These are phyloP conservation scores for Uromyces viciae-fabae DNA, from an alignment of 1,284 basidiomycete species.

Conservation along the genomic window DNA sequence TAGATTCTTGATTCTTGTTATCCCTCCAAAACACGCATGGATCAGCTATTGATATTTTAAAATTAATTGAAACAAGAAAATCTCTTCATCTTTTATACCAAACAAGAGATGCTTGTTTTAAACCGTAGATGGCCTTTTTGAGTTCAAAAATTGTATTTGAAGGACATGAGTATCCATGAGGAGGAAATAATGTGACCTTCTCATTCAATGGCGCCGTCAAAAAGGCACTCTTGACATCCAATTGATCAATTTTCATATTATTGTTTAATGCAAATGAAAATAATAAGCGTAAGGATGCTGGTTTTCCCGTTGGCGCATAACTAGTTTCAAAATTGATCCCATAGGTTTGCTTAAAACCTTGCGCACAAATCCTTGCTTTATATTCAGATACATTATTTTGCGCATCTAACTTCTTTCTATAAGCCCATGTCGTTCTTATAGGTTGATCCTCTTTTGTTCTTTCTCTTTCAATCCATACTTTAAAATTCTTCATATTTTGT, in stretches of 20 bases:
- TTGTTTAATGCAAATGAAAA: neutral
- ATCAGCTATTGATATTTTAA: neutral
- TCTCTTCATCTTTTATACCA: neutral
- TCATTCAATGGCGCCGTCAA: neutral
- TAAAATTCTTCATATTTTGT: neutral
- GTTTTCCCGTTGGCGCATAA: neutral
- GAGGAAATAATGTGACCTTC: neutral
- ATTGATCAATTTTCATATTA: neutral
- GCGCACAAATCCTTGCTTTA: neutral
- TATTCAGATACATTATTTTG: neutral
- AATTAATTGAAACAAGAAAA: neutral
- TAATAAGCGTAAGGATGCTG: neutral
- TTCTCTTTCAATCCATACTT: neutral
- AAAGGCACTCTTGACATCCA: neutral
- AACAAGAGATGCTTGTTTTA: neutral
- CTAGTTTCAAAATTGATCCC: neutral
- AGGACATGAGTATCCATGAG: neutral
- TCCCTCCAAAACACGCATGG: neutral
- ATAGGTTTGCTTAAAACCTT: neutral
- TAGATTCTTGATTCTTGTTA: neutral
- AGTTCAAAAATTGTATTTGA: neutral
- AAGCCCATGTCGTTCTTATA: neutral
- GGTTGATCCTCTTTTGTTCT: neutral
- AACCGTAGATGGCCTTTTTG: neutral
- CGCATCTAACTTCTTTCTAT: neutral